Evolutionary conservation across 225 moss, liverwort and hornwort species (phyloP), one percentile per base, ranked within the genome.

Genomic region (Antitrichia curtipendula): DNA sequence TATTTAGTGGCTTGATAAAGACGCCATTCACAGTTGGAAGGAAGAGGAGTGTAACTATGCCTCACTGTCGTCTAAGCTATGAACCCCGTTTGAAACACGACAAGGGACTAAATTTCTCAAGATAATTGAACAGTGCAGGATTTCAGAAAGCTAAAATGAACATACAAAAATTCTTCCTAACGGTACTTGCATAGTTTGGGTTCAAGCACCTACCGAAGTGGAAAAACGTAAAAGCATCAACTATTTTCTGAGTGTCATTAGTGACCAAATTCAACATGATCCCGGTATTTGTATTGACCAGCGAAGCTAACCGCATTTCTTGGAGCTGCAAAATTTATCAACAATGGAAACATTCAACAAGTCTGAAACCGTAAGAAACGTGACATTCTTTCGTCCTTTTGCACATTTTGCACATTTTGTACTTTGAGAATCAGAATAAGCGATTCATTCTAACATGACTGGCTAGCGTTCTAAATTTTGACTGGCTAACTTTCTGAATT

Each of bases 241-340:
- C 10, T 57, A 96, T 18, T 88, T 97, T 97, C 74, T 97, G 96
- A 38, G 96, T 94, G 86, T 97, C 96, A 76, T 97, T 97, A 16
- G 93, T 96, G 89, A 96, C 89, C 86, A 97, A 81, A 87, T 97
- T 97, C 81, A 97, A 86, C 96, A 97, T 94, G 75, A 95, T 87
- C 65, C 97, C 97, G 5, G 94, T 92, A 77, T 94, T 96, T 27
- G 96, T 97, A 45, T 94, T 95, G 19, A 90, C 91, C 31, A 97
- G 83, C 12, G 97, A 92, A 31, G 92, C 96, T 70, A 91, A 89
- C 80, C 95, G 92, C 96, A 97, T 94, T 27, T 76, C 89, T 92
- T 95, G 88, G 34, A 95, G 87, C 96, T 96, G 94, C 90, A 77
- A 78, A 59, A 71, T 64, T 18, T n/a, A 74, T 45, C 82, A 57